Percentiles rank a stretch among this genome's conserved stretches.
Conservation (phyloP, 2,329 filamentous ascomycete genomes). For the Drechmeria coniospora region DNA sequence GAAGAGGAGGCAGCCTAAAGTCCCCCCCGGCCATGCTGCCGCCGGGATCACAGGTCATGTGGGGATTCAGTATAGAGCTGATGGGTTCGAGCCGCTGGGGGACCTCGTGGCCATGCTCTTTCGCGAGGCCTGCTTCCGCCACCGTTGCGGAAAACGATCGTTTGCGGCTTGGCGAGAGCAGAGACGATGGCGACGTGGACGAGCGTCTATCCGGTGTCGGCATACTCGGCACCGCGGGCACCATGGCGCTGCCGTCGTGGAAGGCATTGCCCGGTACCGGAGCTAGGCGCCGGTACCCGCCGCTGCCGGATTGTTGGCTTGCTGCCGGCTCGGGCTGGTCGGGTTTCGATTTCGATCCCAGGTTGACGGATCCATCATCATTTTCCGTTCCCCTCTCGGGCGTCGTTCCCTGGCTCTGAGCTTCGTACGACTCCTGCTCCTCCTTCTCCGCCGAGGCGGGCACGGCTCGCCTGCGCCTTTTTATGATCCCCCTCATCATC, state of each 20-base stretch:
- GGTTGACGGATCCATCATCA: constrained; percentile 48
- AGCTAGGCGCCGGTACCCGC: too few species aligned
- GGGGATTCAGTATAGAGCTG: constrained; percentile 57
- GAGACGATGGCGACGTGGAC: constrained; percentile 45
- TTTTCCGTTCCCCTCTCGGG: constrained; percentile 42
- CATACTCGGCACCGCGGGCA: too few species aligned
- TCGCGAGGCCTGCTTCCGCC: constrained; percentile 25
- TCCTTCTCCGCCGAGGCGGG: constrained; percentile 48
- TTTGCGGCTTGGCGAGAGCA: constrained; percentile 45
- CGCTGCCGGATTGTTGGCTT: too few species aligned
- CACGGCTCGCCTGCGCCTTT: constrained; percentile 86
- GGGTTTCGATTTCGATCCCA: too few species aligned
- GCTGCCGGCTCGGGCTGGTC: too few species aligned
- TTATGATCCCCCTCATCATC: constrained; percentile 99
- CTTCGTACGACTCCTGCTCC: constrained; percentile 31
- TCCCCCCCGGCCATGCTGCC: constrained; percentile 21
- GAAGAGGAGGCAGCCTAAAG: constrained; percentile 26
- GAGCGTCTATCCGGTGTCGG: constrained; percentile 38
- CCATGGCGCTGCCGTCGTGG: constrained; percentile 22
- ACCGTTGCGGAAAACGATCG: constrained; percentile 51
- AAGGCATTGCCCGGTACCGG: too few species aligned
- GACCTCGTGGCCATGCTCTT: constrained; percentile 27
- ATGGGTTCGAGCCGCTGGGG: constrained; percentile 57
- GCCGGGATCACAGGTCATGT: constrained; percentile 9
- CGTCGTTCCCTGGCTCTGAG: constrained; percentile 19